These are phyloP conservation scores for Penicillium paneum DNA, from an alignment of 2,329 filamentous ascomycete genomes.

Conservation along the genomic window DNA sequence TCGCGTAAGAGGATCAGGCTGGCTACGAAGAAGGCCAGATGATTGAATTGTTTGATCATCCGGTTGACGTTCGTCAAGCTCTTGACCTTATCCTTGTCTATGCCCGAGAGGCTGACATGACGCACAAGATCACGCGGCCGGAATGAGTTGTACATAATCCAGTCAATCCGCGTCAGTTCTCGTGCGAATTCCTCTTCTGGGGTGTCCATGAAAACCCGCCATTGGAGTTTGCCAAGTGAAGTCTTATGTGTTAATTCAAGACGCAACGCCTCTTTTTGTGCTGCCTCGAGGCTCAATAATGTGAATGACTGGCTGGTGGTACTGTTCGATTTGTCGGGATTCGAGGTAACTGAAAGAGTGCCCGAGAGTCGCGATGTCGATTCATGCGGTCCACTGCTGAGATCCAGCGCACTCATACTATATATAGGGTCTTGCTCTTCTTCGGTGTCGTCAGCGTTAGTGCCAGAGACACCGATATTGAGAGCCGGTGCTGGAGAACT, in stretches of 20 bases:
- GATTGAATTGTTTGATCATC: constrained; percentile 91
- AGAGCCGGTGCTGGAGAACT: constrained; percentile 39
- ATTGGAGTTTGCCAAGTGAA: constrained; percentile 77
- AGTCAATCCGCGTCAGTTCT: constrained; percentile 93
- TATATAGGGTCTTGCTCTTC: constrained; percentile 39
- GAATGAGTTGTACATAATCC: constrained; percentile 96
- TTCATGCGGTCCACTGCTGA: constrained; percentile 40
- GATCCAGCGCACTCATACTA: constrained; percentile 40
- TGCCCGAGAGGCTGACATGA: constrained; percentile 71
- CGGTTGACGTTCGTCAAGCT: constrained; percentile 83
- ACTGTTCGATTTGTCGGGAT: constrained; percentile 38
- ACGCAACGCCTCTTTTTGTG: constrained; percentile 71
- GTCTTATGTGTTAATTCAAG: constrained; percentile 68
- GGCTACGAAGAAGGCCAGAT: constrained; percentile 75
- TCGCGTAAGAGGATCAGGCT: constrained; percentile 85
- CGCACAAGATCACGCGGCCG: constrained; percentile 88
- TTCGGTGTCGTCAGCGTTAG: constrained; percentile 24
- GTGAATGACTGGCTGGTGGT: constrained; percentile 45
- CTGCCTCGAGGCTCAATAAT: constrained; percentile 58
- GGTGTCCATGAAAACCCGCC: constrained; percentile 84
- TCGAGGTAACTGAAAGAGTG: constrained; percentile 40
- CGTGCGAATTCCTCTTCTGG: constrained; percentile 81
- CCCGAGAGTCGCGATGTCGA: constrained; percentile 39
- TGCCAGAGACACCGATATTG: constrained; percentile 12
- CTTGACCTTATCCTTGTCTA: constrained; percentile 56